These are phyloP conservation scores for Scheffersomyces stipitis DNA, from an alignment of 805 yeast species.

Conservation along the genomic window DNA sequence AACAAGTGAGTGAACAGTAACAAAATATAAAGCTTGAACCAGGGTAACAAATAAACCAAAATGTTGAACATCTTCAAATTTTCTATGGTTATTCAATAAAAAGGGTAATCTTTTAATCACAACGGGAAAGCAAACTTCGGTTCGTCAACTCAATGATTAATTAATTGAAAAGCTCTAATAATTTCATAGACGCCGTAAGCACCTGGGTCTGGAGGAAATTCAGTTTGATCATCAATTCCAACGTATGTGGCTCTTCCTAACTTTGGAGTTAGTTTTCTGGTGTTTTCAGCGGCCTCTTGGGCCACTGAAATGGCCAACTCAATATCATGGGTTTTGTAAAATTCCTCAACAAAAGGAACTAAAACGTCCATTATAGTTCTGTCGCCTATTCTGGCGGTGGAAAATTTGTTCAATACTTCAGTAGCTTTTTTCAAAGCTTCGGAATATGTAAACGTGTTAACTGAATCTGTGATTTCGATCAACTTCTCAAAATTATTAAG, in stretches of 20 bases:
- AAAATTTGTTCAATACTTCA: slow-evolving; percentile 28
- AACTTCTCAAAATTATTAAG: no score
- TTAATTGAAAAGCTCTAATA: slow-evolving; percentile 27
- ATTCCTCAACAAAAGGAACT: slow-evolving; percentile 31
- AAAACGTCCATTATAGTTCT: slow-evolving; percentile 42
- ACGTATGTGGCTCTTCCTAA: slow-evolving; percentile 40
- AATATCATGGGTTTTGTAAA: slow-evolving; percentile 18
- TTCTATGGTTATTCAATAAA: no score
- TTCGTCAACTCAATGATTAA: no score
- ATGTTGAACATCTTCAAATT: no score
- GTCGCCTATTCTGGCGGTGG: slow-evolving; percentile 38
- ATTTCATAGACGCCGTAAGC: slow-evolving; percentile 39
- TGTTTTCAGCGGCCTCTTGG: slow-evolving; percentile 31
- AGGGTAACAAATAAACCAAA: no score
- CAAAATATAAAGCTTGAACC: no score
- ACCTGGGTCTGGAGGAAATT: slow-evolving; percentile 41
- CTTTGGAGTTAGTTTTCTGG: slow-evolving; percentile 31
- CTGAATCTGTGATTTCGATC: slow-evolving; percentile 12
- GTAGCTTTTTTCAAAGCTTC: no score
- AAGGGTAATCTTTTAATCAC: no score
- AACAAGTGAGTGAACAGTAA: no score
- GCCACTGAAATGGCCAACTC: slow-evolving; percentile 24
- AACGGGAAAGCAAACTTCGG: no score
- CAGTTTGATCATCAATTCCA: slow-evolving; percentile 25
- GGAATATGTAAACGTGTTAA: slow-evolving; percentile 20